Percentiles rank a stretch among this genome's conserved stretches.
Conservation (phyloP, 2,329 filamentous ascomycete species). For the Penicillium freii region DNA sequence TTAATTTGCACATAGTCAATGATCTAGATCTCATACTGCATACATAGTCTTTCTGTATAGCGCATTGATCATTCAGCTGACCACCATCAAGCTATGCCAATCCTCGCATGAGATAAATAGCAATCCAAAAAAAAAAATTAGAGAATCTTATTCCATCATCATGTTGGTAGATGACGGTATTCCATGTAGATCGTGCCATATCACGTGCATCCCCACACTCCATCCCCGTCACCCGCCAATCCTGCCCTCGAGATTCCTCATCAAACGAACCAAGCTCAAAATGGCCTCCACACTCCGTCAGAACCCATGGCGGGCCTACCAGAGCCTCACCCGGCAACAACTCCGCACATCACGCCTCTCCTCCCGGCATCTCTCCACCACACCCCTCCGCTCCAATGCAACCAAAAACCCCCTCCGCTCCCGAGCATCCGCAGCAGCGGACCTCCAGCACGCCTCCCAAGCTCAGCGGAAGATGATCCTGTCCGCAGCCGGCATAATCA, state of each 20-base stretch:
- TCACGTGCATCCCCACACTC: constrained; percentile 27
- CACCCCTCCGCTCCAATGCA: constrained; percentile 26
- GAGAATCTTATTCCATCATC: neutral
- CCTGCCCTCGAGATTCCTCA: constrained; percentile 8
- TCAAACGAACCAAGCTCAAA: constrained; percentile 5
- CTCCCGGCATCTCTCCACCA: constrained; percentile 27
- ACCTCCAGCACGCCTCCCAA: constrained; percentile 27
- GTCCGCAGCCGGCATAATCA: constrained; percentile 40
- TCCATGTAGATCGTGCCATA: constrained; percentile 15
- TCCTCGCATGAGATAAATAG: neutral
- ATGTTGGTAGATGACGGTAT: neutral
- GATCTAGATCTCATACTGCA: neutral
- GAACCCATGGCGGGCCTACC: constrained; percentile 30
- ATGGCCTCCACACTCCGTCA: constrained; percentile 22
- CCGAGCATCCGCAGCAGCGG: constrained; percentile 15
- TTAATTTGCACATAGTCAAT: too few species aligned
- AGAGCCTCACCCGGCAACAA: constrained; percentile 25
- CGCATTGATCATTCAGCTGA: neutral
- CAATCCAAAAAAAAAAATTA: neutral
- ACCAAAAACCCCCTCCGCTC: constrained; percentile 33
- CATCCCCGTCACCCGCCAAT: constrained; percentile 15
- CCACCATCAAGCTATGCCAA: neutral
- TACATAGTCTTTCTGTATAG: neutral
- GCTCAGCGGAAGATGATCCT: constrained; percentile 34
- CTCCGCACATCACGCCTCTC: neutral